phyloP scores from a whole-genome alignment of 2,329 filamentous ascomycete species.

The Aphanocladium album region DNA sequence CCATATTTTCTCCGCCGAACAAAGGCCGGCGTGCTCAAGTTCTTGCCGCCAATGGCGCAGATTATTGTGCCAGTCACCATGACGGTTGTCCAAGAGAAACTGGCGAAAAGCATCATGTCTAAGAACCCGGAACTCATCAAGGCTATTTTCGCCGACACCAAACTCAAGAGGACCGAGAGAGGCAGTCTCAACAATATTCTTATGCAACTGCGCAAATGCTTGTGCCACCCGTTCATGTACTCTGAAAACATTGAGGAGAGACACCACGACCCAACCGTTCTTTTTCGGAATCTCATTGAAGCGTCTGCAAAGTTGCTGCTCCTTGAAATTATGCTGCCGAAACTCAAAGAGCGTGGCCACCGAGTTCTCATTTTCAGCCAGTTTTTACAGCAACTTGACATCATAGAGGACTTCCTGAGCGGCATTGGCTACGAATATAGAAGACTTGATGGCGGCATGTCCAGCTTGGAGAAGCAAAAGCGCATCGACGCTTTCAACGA shows the following conservation, averaged over 20 bases:
- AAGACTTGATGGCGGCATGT: conserved; percentile 80
- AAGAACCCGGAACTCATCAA: conserved; percentile 87
- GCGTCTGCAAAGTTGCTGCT: conserved; percentile 86
- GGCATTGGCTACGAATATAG: conserved; percentile 68
- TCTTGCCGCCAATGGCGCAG: conserved; percentile 87
- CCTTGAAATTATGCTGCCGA: conserved; percentile 79
- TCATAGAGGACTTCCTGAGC: conserved; percentile 85
- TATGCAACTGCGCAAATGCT: conserved; percentile 88
- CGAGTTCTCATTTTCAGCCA: conserved; percentile 94
- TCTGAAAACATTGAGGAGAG: conserved; percentile 85
- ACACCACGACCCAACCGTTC: conserved; percentile 52
- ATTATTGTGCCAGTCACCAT: conserved; percentile 96
- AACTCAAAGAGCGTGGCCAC: conserved; percentile 78
- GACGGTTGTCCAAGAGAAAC: conserved; percentile 86
- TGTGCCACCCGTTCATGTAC: conserved; percentile 96
- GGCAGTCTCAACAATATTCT: conserved; percentile 88
- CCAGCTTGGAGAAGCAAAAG: conserved; percentile 83
- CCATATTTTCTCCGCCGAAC: conserved; percentile 69
- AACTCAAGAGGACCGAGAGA: conserved; percentile 64
- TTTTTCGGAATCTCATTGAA: conserved; percentile 79
- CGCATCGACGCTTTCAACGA: conserved; percentile 92
- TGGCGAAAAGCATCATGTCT: conserved; percentile 88
- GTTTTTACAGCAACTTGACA: conserved; percentile 81
- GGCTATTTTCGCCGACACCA: conserved; percentile 70
- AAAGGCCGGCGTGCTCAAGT: conserved; percentile 84